Base-by-base conservation (phyloP, 2,329 filamentous ascomycete species). In the Penicillium olsonii region DNA sequence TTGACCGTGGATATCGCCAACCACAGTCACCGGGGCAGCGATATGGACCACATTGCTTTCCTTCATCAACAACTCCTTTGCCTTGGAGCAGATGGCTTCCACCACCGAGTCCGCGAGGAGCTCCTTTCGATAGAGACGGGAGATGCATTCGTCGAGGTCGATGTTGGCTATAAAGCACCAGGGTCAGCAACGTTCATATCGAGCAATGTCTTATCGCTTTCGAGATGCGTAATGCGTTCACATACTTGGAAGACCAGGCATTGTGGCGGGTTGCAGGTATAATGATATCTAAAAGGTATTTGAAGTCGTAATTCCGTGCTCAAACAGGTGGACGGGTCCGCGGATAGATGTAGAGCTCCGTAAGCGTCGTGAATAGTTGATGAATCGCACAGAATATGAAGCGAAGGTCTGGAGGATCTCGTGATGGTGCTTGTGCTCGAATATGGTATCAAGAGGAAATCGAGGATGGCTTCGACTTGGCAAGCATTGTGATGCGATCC, bases 1-100 rank as follows among this genome's bases (percentile, higher is more conserved):
- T 74, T 99, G 94, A 51, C 94, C 94, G 72, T 99, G 94, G 61
- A 99, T 99, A 71, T 99, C 94, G 59, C 94, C 94, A 33, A 99
- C 94, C 9, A 99, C 94, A 14, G 94, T 99, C 51, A 99, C 90
- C 2, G 94, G 94, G 26, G 94, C 92, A 63, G 85, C 85, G 55
- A 99, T 95, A 72, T 99, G 94, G 53, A 99, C 94, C 55, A 99
- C 94, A 75, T 99, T 99, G 82, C 92, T 97, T 84, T 99, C 94
- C 69, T 95, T 92, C 94, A 99, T 99, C 62, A 99, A 82, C 62
- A 99, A 81, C 78, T 99, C 94, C 70, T 99, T 99, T 18, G 95
- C 94, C 74, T 99, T 99, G 72, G 94, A 92, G 78, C 94, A 99
- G 84, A 99, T 92, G 66, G 94, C 94, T 77, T 99, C 94, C 73